phyloP scores from a whole-genome alignment of 495 filamentous ascomycete genomes.

The Rhypophila decipiens region DNA sequence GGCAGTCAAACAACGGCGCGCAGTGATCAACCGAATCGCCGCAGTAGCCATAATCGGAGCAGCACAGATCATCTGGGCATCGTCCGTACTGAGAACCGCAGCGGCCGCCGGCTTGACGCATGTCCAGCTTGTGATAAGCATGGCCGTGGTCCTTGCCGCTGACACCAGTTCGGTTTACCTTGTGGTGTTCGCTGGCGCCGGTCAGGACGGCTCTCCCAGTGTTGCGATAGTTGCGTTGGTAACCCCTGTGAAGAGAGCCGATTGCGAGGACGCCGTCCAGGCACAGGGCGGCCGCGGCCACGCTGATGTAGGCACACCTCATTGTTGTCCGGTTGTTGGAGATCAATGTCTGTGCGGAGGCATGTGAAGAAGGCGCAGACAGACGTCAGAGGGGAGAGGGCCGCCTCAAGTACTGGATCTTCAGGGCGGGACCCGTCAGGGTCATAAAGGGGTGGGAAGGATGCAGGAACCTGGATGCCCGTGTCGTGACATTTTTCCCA shows the following conservation, averaged over 20 bases:
- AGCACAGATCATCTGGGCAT: slow-evolving; percentile 28
- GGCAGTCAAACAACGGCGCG: slow-evolving; percentile 41
- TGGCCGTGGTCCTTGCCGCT: not conserved
- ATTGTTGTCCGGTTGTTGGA: slow-evolving; percentile 11
- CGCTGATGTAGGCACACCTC: slow-evolving; percentile 17
- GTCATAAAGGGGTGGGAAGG: not conserved
- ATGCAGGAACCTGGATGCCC: not conserved
- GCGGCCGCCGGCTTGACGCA: slow-evolving; percentile 12
- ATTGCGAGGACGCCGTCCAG: slow-evolving; percentile 8
- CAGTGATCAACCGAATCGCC: slow-evolving; percentile 44
- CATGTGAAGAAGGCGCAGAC: not conserved
- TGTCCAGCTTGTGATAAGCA: slow-evolving; percentile 4
- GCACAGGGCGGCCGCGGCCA: slow-evolving; percentile 15
- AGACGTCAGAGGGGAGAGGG: not conserved
- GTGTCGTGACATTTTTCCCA: too few relatives aligned
- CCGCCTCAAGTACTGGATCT: not conserved
- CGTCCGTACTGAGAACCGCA: slow-evolving; percentile 17
- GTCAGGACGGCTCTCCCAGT: too few relatives aligned
- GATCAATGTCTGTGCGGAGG: slow-evolving; percentile 5
- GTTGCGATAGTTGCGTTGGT: too few relatives aligned
- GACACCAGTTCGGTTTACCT: not conserved
- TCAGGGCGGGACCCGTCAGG: not conserved
- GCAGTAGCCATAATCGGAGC: slow-evolving; percentile 44
- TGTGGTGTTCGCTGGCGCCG: slow-evolving; percentile 2
- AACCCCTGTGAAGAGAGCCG: too few relatives aligned